phyloP scores from a whole-genome alignment of 371 early-diverging fungal species.

The Circinella umbellata region DNA sequence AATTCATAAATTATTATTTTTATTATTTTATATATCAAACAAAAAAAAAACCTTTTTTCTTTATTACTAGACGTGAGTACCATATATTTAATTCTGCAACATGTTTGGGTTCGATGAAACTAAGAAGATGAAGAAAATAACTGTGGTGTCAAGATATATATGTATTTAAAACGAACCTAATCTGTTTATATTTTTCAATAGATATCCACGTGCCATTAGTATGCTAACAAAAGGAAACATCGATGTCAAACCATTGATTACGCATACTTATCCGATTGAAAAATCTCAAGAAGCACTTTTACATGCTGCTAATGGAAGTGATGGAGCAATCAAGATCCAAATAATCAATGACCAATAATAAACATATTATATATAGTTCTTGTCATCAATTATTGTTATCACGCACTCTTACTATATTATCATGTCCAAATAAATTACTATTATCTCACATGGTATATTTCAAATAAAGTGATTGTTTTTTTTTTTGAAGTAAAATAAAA shows the following conservation, averaged over 20 bases:
- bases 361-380: too few species aligned
- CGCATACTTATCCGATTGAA: slow-evolving; percentile 47
- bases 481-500: background rate
- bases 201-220: slow-evolving; percentile 49
- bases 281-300: slow-evolving; percentile 48
- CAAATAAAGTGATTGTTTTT: background rate
- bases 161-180: background rate
- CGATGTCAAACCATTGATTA: slow-evolving; percentile 50
- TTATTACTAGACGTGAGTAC: background rate
- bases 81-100: background rate
- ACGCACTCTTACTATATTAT: too few species aligned
- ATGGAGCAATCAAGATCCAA: slow-evolving; percentile 54
- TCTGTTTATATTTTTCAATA: slow-evolving; percentile 15
- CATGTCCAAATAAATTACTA: too few species aligned
- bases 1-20: background rate
- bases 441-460: too few species aligned
- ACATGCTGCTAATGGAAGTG: slow-evolving; percentile 42
- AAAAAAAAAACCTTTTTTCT: too few species aligned
- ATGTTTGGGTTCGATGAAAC: background rate
- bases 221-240: slow-evolving; percentile 46
- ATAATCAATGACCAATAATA: slow-evolving; percentile 21
- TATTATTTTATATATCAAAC: background rate
- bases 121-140: too few species aligned
- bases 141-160: too few species aligned
- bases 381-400: too few species aligned